Evolutionary conservation across 805 yeast species (phyloP).

Genomic region (Starmerella bacillaris): DNA sequence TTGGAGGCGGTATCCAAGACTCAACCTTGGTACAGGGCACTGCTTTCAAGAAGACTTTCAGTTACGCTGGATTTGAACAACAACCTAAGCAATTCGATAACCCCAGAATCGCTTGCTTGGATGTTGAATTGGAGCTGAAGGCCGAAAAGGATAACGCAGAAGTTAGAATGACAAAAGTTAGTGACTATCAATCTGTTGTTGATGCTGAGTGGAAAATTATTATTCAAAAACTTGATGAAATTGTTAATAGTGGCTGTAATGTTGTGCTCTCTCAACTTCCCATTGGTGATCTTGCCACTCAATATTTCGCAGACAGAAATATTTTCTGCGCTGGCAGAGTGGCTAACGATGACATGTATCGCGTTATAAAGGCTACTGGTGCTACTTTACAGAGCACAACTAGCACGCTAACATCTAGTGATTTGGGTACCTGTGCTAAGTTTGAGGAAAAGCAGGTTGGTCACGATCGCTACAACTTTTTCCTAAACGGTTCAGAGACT

Average conservation of each 20-base stretch:
- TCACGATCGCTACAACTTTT: slow-evolving; percentile 81
- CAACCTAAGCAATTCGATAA: slow-evolving; percentile 72
- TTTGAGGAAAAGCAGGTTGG: slow-evolving; percentile 96
- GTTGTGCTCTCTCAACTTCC: slow-evolving; percentile 88
- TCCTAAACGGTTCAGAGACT: slow-evolving; percentile 67
- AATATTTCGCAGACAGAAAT: slow-evolving; percentile 87
- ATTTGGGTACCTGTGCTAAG: slow-evolving; percentile 64
- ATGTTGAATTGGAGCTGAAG: slow-evolving; percentile 87
- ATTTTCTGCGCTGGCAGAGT: slow-evolving; percentile 97
- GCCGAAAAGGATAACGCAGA: slow-evolving; percentile 99
- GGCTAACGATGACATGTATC: slow-evolving; percentile 68
- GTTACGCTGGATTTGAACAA: slow-evolving; percentile 97
- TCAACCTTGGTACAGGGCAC: slow-evolving; percentile 80
- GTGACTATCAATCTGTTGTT: slow-evolving; percentile 86
- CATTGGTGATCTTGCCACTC: slow-evolving; percentile 97
- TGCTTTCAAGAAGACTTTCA: slow-evolving; percentile 90
- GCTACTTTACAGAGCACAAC: slow-evolving; percentile 61
- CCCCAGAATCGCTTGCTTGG: slow-evolving; percentile 70
- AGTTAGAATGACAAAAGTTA: slow-evolving; percentile 84
- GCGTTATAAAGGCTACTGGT: slow-evolving; percentile 87
- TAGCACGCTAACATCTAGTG: slow-evolving; percentile 45
- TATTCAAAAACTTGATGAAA: slow-evolving; percentile 64
- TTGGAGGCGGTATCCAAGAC: slow-evolving; percentile 95
- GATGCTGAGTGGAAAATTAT: slow-evolving; percentile 99
- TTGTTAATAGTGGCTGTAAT: slow-evolving; percentile 72